Conservation (phyloP, 2,329 filamentous ascomycete genomes). For the Eutypa lata region DNA sequence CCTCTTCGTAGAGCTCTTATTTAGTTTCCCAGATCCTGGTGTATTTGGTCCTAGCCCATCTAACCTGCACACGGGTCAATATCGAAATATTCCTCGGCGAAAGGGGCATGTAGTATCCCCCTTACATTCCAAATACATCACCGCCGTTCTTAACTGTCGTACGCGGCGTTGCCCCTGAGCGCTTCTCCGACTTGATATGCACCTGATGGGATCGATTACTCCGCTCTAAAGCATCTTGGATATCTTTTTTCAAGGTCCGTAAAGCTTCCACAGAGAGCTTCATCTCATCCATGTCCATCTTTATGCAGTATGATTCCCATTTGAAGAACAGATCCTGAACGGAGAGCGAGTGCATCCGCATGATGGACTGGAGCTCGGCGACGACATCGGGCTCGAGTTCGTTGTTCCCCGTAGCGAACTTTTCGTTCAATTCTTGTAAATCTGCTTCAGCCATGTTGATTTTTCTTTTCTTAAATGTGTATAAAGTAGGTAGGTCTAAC, state of each 20-base stretch:
- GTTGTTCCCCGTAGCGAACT: slow-evolving; percentile 54
- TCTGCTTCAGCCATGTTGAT: slow-evolving; percentile 36
- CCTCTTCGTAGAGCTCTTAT: slow-evolving; percentile 31
- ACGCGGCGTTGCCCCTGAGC: slow-evolving; percentile 60
- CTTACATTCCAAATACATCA: slow-evolving; percentile 82
- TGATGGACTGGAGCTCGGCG: slow-evolving; percentile 78
- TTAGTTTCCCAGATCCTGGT: slow-evolving; percentile 45
- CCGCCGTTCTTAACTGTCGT: slow-evolving; percentile 49
- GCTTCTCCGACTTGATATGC: slow-evolving; percentile 62
- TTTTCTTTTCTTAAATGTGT: background rate
- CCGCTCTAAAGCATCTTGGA: slow-evolving; percentile 81
- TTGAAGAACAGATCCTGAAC: slow-evolving; percentile 93
- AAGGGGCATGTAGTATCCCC: background rate
- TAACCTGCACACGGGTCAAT: slow-evolving; percentile 43
- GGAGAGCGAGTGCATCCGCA: slow-evolving; percentile 76
- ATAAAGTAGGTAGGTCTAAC: background rate
- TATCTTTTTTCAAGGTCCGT: slow-evolving; percentile 77
- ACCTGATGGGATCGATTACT: slow-evolving; percentile 63
- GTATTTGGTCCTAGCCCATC: slow-evolving; percentile 68
- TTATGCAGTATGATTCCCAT: slow-evolving; percentile 97
- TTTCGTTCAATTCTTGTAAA: slow-evolving; percentile 40
- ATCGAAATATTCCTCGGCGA: slow-evolving; percentile 1
- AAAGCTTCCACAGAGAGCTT: slow-evolving; percentile 68
- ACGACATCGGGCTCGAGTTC: slow-evolving; percentile 74
- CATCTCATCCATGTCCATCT: slow-evolving; percentile 80